Conservation (phyloP, 805 yeast species). For the Kluyveromyces nonfermentans region DNA sequence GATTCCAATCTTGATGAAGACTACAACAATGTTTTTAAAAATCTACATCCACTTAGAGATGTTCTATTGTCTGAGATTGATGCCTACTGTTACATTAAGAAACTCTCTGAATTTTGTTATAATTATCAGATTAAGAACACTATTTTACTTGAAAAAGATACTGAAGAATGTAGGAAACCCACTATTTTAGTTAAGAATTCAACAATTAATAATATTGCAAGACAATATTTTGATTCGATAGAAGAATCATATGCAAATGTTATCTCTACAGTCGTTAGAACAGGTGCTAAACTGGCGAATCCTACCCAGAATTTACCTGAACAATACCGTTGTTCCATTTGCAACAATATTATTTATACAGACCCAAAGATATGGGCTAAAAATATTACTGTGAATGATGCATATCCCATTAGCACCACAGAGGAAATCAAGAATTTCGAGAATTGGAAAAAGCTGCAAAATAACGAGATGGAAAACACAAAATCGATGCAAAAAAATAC, state of each 20-base stretch:
- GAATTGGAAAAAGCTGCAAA: constrained; percentile 27
- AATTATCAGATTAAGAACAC: constrained; percentile 13
- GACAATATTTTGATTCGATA: constrained; percentile 59
- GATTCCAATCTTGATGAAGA: constrained; percentile 31
- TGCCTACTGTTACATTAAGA: constrained; percentile 35
- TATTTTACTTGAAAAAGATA: constrained; percentile 14
- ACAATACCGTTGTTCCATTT: constrained; percentile 40
- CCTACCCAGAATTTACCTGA: constrained; percentile 27
- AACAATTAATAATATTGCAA: constrained; percentile 73
- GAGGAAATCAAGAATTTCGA: constrained; percentile 32
- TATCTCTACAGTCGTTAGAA: constrained; percentile 84
- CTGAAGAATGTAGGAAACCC: constrained; percentile 16
- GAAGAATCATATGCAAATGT: constrained; percentile 80
- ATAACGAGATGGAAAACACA: constrained; percentile 9
- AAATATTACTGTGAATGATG: constrained; percentile 52
- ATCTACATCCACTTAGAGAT: constrained; percentile 68
- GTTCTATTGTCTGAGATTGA: constrained; percentile 59
- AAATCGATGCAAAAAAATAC: constrained; percentile 15
- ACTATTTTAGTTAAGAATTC: constrained; percentile 43
- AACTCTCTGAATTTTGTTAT: constrained; percentile 30
- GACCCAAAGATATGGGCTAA: constrained; percentile 60
- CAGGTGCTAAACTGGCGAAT: constrained; percentile 64
- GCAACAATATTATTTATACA: constrained; percentile 44
- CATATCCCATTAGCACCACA: constrained; percentile 39
- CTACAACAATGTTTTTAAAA: constrained; percentile 30